These are phyloP conservation scores for Auxenochlorella pyrenoidosa DNA, from an alignment of 139 green algal genomes.

Conservation along the genomic window DNA sequence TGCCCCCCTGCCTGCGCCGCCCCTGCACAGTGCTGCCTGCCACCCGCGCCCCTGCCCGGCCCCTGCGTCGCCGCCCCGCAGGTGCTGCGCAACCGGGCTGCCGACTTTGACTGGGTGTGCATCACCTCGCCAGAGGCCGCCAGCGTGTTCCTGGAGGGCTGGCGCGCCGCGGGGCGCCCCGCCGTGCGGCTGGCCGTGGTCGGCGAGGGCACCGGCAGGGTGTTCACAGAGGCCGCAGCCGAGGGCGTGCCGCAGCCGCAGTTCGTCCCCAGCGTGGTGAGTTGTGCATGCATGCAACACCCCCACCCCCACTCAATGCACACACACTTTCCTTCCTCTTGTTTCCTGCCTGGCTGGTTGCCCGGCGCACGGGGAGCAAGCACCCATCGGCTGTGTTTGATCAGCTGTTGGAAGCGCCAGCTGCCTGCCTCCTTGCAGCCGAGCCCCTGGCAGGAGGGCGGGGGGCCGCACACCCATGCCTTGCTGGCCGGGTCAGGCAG, in stretches of 20 bases:
- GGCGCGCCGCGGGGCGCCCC: slow-evolving; percentile 72
- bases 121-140: slow-evolving; percentile 90
- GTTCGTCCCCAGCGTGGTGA: slow-evolving; percentile 48
- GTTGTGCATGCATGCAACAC: neutral
- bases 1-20: too few species aligned
- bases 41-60: neutral
- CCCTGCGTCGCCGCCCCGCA: neutral
- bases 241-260: slow-evolving; percentile 21
- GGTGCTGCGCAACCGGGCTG: slow-evolving; percentile 7
- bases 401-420: too few species aligned
- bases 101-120: slow-evolving; percentile 80
- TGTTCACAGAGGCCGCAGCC: slow-evolving; percentile 53
- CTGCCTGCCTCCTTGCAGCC: too few species aligned
- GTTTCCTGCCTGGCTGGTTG: too few species aligned
- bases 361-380: too few species aligned
- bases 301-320: too few species aligned
- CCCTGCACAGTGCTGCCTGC: too few species aligned
- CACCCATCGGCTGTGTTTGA: too few species aligned
- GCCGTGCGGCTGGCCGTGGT: slow-evolving; percentile 76
- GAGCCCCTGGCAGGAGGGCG: too few species aligned
- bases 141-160: slow-evolving; percentile 84
- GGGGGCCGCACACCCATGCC: too few species aligned
- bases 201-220: slow-evolving; percentile 74
- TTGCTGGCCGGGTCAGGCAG: too few species aligned
- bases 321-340: neutral